Conservation (phyloP, 306 rosid genomes). For the Begonia loranthoides region DNA sequence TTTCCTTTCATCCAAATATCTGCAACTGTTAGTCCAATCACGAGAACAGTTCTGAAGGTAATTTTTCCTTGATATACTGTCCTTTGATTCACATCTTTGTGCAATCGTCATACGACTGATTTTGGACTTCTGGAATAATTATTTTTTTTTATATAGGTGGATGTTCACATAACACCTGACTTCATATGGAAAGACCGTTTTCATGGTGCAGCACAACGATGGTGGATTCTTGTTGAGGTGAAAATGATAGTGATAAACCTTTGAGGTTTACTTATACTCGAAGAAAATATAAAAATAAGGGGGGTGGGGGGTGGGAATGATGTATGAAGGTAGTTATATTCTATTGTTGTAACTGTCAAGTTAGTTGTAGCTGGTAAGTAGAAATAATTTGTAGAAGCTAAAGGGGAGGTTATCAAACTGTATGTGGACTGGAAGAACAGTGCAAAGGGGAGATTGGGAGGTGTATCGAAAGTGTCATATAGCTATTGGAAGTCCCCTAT, state of each 20-base stretch:
- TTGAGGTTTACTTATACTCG: too few species aligned
- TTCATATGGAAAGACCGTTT: constrained; percentile 89
- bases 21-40: constrained; percentile 92
- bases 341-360: too few species aligned
- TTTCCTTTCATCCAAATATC: constrained; percentile 86
- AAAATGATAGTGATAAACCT: constrained; percentile 5
- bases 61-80: not conserved
- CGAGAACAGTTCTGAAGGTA: constrained; percentile 96
- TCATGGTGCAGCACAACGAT: constrained; percentile 75
- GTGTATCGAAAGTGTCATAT: too few species aligned
- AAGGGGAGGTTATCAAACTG: too few species aligned
- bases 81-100: not conserved
- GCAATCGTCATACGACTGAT: constrained; percentile 1
- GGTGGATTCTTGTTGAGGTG: constrained; percentile 99
- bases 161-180: constrained; percentile 50
- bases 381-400: too few species aligned
- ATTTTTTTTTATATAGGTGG: constrained; percentile 40
- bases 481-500: too few species aligned
- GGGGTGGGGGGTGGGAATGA: too few species aligned
- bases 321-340: too few species aligned
- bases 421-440: too few species aligned
- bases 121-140: constrained; percentile 2
- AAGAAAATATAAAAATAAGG: too few species aligned
- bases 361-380: too few species aligned
- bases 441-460: too few species aligned